A percentile compares a stretch with the other conserved stretches of the same genome.
Evolutionary conservation across 2,329 filamentous ascomycete species (phyloP).

Genomic region (Coniochaeta sp.): DNA sequence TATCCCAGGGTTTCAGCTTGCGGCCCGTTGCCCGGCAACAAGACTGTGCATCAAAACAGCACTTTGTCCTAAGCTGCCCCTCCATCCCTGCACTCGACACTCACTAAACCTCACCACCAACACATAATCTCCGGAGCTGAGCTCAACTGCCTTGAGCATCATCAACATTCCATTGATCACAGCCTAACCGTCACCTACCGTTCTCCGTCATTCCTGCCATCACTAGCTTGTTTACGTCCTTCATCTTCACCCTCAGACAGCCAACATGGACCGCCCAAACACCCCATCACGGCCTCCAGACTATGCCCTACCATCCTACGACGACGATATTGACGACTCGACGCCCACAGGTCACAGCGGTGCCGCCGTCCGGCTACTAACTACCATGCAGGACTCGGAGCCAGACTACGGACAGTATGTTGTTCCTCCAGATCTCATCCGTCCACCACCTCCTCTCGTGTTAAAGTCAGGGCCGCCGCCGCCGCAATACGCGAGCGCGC

Average conservation of each 20-base stretch:
- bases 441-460: constrained; percentile 11
- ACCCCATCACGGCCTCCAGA: constrained; percentile 47
- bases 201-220: neutral
- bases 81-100: neutral
- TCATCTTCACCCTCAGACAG: neutral
- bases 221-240: neutral
- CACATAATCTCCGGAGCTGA: neutral
- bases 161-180: neutral
- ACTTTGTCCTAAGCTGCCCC: neutral
- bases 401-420: constrained; percentile 49
- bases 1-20: neutral
- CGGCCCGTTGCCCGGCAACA: neutral
- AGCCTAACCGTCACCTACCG: neutral
- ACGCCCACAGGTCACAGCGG: constrained; percentile 33
- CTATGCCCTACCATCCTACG: constrained; percentile 50
- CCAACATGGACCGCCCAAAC: constrained; percentile 41
- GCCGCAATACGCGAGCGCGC: neutral
- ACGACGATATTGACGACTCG: constrained; percentile 46
- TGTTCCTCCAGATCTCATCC: constrained; percentile 30
- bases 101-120: neutral
- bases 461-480: constrained; percentile 11
- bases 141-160: neutral
- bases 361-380: constrained; percentile 53
- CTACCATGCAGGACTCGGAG: constrained; percentile 50
- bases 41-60: neutral